Evolutionary conservation across 1,284 basidiomycete species (phyloP), one percentile per base, ranked within the genome.

Genomic region (Ustilago bromivora): DNA sequence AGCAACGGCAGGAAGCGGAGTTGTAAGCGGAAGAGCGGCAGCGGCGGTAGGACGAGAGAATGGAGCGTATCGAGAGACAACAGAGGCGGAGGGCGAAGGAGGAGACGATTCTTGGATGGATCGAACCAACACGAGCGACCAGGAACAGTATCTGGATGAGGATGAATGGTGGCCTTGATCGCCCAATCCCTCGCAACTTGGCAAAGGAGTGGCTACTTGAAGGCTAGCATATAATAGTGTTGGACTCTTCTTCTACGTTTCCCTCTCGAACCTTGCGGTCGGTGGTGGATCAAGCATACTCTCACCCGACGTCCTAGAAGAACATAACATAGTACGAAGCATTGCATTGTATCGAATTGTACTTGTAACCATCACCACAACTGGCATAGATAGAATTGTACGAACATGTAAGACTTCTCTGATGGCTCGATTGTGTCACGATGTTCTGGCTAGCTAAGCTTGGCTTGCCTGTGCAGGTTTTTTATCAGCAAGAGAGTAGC

Each of bases 31-130:
- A 32, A 32, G 19, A 51, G 34, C 28, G 51, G 60, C n/a, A 47
- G 34, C 47, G 32, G 52, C 52, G n/a, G 49, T 56, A 1, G 58
- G 32, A 13, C 41, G 57, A 41, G 57, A 38, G 13, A 47, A 53
- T 6, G 61, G 53, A 12, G 28, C 49, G 10, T 51, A 32, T 51
- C 49, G 49, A 31, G 49, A 51, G 49, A 32, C 51, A 31, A 52
- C 17, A 3, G 36, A 10, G 32, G 17, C 32, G 4, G 68, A 46
- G 11, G 66, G 59, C 4, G 67, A 59, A 19, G 59, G 57, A 3
- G 68, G 68, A 10, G 69, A 66, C 34, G 64, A 75, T 23, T 66
- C 57, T 55, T 76, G 69, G 69, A 71, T 71, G 57, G 74, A 76
- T 47, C 61, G 58, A 9, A 51, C 49, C 17, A 52, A 62, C 51